Evolutionary conservation across 306 rosid species (phyloP).

Genomic region (Hylodesmum podocarpum): DNA sequence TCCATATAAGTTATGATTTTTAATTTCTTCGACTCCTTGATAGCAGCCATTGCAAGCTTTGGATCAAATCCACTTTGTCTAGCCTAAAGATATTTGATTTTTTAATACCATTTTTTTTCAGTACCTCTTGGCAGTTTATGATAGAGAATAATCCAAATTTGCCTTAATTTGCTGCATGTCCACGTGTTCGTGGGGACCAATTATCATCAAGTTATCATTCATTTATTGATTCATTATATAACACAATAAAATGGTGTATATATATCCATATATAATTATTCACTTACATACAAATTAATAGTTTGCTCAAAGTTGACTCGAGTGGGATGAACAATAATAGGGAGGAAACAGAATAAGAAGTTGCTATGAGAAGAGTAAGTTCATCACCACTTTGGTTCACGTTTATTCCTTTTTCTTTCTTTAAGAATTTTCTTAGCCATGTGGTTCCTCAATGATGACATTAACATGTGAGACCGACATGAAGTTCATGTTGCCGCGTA

Average conservation of each 20-base stretch:
- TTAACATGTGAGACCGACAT: slow-evolving; percentile 36
- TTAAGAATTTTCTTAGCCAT: slow-evolving; percentile 24
- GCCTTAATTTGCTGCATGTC: slow-evolving; percentile 13
- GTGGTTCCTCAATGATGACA: slow-evolving; percentile 45
- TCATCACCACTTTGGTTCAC: background rate
- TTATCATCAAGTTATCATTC: background rate
- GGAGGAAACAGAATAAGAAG: slow-evolving; percentile 25
- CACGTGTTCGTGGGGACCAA: slow-evolving; percentile 20
- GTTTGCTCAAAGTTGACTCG: background rate
- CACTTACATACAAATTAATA: background rate
- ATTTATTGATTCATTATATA: background rate
- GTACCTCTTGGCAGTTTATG: slow-evolving; percentile 32
- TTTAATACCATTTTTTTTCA: background rate
- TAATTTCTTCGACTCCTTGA: slow-evolving; percentile 14
- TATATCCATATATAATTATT: background rate
- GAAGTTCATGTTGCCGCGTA: slow-evolving; percentile 37
- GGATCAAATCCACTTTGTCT: slow-evolving; percentile 10
- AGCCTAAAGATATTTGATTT: slow-evolving; percentile 20
- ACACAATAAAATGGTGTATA: background rate
- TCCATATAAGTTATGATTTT: slow-evolving; percentile 20
- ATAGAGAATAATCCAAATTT: slow-evolving; percentile 31
- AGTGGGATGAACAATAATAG: background rate
- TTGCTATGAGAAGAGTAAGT: background rate
- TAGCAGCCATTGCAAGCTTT: slow-evolving; percentile 18
- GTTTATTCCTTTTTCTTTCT: background rate